These are phyloP conservation scores for Fusarium sp. DNA, from an alignment of 2,329 filamentous ascomycete genomes.

Conservation along the genomic window DNA sequence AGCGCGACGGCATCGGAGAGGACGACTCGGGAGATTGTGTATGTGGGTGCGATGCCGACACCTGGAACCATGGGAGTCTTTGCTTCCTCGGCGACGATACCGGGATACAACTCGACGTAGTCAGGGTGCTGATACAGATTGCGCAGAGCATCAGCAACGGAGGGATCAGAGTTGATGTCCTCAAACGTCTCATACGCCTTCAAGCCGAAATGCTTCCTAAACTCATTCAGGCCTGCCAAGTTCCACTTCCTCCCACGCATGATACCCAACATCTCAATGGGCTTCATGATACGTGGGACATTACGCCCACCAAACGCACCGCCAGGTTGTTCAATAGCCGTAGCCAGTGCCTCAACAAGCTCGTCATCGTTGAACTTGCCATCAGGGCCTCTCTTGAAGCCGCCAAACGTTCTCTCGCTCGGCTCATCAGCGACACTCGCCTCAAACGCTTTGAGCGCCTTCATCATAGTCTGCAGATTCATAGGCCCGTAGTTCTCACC, in stretches of 20 bases:
- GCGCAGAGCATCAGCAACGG: conserved; percentile 70
- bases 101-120: conserved; percentile 81
- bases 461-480: conserved; percentile 66
- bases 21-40: conserved; percentile 79
- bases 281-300: conserved; percentile 76
- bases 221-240: conserved; percentile 81
- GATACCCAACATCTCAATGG: conserved; percentile 83
- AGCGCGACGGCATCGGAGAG: conserved; percentile 81
- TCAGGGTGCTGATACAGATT: conserved; percentile 81
- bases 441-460: conserved; percentile 70
- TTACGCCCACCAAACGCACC: conserved; percentile 77
- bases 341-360: conserved; percentile 73
- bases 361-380: conserved; percentile 80
- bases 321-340: conserved; percentile 79
- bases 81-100: conserved; percentile 77
- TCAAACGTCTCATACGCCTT: conserved; percentile 80
- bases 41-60: conserved; percentile 77
- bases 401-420: conserved; percentile 71
- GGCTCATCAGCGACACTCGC: conserved; percentile 70
- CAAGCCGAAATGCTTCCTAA: conserved; percentile 81
- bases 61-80: conserved; percentile 78
- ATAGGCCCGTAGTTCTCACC: conserved; percentile 63
- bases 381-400: conserved; percentile 68
- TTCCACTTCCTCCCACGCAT: conserved; percentile 81
- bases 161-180: conserved; percentile 81